Conservation (phyloP, 805 yeast genomes). For the Teunomyces panamensis region DNA sequence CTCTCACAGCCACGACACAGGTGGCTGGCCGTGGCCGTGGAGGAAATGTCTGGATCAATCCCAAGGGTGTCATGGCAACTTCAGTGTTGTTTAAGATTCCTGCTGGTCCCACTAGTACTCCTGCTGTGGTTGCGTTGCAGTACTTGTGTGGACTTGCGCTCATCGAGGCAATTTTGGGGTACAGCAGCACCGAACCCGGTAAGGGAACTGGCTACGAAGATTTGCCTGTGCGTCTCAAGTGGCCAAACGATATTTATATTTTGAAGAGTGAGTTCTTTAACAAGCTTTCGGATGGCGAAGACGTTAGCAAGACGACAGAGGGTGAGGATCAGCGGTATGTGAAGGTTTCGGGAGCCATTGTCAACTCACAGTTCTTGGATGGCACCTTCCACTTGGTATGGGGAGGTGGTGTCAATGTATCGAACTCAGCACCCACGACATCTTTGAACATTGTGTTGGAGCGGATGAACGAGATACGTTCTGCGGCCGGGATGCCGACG, state of each 20-base stretch:
- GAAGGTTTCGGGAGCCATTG: constrained; percentile 81
- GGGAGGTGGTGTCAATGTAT: constrained; percentile 86
- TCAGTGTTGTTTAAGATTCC: constrained; percentile 69
- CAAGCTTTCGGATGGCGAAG: constrained; percentile 26
- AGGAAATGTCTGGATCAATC: constrained; percentile 93
- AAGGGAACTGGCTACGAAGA: constrained; percentile 58
- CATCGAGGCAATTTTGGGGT: constrained; percentile 68
- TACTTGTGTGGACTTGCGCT: constrained; percentile 81
- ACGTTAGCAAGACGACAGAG: constrained; percentile 35
- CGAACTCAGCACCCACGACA: constrained; percentile 87
- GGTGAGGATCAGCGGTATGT: constrained; percentile 64
- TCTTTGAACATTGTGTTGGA: constrained; percentile 73
- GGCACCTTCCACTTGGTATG: constrained; percentile 63
- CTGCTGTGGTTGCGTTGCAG: constrained; percentile 75
- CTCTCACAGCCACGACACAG: constrained; percentile 75
- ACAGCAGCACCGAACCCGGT: constrained; percentile 42
- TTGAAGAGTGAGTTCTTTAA: constrained; percentile 57
- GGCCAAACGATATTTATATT: constrained; percentile 95
- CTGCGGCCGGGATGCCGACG: constrained; percentile 34
- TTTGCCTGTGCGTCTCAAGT: constrained; percentile 78
- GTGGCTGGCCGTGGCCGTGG: constrained; percentile 93
- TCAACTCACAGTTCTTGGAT: constrained; percentile 69
- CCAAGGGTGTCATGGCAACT: constrained; percentile 84
- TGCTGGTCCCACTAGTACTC: constrained; percentile 2
- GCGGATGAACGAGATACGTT: constrained; percentile 54